Evolutionary conservation across 2,329 filamentous ascomycete genomes (phyloP).

Genomic region (Chaetothyriales sp.): DNA sequence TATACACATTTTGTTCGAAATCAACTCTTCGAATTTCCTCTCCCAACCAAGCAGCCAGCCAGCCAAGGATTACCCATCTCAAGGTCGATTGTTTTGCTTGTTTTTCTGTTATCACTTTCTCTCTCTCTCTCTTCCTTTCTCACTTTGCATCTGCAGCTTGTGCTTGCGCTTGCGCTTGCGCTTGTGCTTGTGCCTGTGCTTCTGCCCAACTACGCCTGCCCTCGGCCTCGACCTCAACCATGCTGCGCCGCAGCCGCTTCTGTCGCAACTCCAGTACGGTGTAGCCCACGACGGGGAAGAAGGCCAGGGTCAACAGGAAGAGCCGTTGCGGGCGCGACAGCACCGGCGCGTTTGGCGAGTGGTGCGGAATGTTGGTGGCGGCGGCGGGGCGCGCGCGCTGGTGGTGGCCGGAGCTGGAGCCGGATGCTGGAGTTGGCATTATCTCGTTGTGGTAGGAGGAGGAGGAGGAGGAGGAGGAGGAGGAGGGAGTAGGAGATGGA

Average conservation of each 20-base stretch:
- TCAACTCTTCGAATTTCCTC: too few relatives aligned
- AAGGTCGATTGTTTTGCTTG: too few relatives aligned
- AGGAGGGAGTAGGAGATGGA: too few relatives aligned
- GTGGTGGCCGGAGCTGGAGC: too few relatives aligned
- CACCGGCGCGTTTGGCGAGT: not conserved
- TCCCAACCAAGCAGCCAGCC: too few relatives aligned
- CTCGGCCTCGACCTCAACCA: conserved; percentile 10
- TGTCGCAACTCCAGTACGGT: conserved; percentile 11
- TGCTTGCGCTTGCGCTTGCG: too few relatives aligned
- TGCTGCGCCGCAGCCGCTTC: conserved; percentile 7
- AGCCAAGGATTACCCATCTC: not conserved
- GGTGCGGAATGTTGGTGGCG: not conserved
- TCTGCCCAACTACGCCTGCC: conserved; percentile 10
- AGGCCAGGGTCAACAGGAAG: conserved; percentile 7
- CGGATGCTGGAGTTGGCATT: too few relatives aligned
- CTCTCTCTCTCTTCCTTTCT: not conserved
- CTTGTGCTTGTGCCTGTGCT: too few relatives aligned
- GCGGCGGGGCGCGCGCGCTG: too few relatives aligned
- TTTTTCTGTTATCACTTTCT: not conserved
- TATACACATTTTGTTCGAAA: too few relatives aligned
- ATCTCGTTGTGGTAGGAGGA: too few relatives aligned
- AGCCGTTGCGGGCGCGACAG: not conserved
- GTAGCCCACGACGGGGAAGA: conserved; percentile 11
- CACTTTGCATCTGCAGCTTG: not conserved
- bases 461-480: too few relatives aligned